A percentile compares a stretch with the other conserved stretches of the same genome.
phyloP scores from a whole-genome alignment of 768 basidiomycete genomes.

The Suillus subalutaceus region DNA sequence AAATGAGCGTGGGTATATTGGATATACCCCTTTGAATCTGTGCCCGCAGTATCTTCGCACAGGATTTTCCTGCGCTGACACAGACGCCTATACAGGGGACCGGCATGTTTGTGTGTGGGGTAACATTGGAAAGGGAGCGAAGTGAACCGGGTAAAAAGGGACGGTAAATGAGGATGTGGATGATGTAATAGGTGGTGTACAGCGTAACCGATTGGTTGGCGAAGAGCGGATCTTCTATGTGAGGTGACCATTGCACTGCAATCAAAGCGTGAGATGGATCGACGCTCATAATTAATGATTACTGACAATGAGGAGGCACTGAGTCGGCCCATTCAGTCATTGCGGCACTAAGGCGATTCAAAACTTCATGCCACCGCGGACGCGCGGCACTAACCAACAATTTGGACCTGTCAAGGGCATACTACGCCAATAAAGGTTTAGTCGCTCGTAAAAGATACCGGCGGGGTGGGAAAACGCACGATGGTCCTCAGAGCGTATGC shows the following conservation, averaged over 20 bases:
- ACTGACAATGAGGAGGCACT: conserved; percentile 68
- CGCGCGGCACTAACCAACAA: conserved; percentile 54
- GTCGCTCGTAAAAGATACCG: neutral
- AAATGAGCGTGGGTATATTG: conserved; percentile 46
- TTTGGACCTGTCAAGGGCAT: conserved; percentile 71
- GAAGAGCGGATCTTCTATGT: conserved; percentile 48
- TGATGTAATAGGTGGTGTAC: conserved; percentile 60
- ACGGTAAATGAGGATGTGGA: conserved; percentile 69
- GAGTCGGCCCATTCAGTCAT: conserved; percentile 74
- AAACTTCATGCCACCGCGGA: conserved; percentile 57
- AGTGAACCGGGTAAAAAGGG: conserved; percentile 59
- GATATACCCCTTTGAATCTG: conserved; percentile 49
- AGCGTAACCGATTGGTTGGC: conserved; percentile 62
- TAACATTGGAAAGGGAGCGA: conserved; percentile 23
- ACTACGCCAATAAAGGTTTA: conserved; percentile 43
- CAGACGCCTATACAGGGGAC: conserved; percentile 62
- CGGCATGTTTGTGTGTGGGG: conserved; percentile 34
- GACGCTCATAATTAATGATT: neutral
- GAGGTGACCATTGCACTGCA: conserved; percentile 62
- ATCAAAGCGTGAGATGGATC: conserved; percentile 9
- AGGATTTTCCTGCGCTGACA: conserved; percentile 61
- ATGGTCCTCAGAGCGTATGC: conserved; percentile 72
- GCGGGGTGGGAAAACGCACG: conserved; percentile 41
- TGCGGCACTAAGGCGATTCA: conserved; percentile 68
- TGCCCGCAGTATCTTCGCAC: conserved; percentile 58